Conservation (phyloP, 306 rosid species). For the Medicago ruthenica region DNA sequence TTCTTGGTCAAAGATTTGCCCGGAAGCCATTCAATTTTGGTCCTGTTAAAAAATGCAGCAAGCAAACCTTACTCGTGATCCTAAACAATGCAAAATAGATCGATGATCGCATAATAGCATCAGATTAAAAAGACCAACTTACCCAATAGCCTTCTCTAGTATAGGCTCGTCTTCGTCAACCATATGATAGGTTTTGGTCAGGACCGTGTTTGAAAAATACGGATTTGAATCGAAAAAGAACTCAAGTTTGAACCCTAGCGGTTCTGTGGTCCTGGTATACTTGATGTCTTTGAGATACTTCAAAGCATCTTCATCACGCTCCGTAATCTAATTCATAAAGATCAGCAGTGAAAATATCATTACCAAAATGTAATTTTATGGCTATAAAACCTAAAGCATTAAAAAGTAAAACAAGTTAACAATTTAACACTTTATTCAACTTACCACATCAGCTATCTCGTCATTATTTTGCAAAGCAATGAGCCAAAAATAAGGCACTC, state of each 20-base stretch:
- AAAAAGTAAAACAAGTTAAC: slow-evolving; percentile 29
- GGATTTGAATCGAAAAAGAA: slow-evolving; percentile 75
- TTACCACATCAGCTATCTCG: slow-evolving; percentile 74
- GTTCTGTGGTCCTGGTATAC: slow-evolving; percentile 62
- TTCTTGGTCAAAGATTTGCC: slow-evolving; percentile 78
- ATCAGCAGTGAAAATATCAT: neutral
- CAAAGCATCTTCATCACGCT: slow-evolving; percentile 82
- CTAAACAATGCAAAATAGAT: neutral
- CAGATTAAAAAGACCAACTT: neutral
- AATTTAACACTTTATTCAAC: neutral
- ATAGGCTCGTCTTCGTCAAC: slow-evolving; percentile 79
- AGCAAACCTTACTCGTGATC: neutral
- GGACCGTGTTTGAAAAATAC: slow-evolving; percentile 65
- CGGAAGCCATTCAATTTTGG: slow-evolving; percentile 73
- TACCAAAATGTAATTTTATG: neutral
- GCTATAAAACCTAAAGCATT: slow-evolving; percentile 13
- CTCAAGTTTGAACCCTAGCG: slow-evolving; percentile 83
- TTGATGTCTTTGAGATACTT: slow-evolving; percentile 73
- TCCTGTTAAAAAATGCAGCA: slow-evolving; percentile 48
- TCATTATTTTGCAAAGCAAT: slow-evolving; percentile 75
- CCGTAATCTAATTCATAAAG: slow-evolving; percentile 55
- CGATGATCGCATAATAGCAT: neutral
- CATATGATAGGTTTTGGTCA: slow-evolving; percentile 77
- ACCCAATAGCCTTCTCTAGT: slow-evolving; percentile 83
- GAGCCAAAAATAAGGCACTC: slow-evolving; percentile 87